Percentiles rank a stretch among this genome's conserved stretches.
Evolutionary conservation across 805 yeast genomes (phyloP).

Genomic region (Pichia paraexigua): DNA sequence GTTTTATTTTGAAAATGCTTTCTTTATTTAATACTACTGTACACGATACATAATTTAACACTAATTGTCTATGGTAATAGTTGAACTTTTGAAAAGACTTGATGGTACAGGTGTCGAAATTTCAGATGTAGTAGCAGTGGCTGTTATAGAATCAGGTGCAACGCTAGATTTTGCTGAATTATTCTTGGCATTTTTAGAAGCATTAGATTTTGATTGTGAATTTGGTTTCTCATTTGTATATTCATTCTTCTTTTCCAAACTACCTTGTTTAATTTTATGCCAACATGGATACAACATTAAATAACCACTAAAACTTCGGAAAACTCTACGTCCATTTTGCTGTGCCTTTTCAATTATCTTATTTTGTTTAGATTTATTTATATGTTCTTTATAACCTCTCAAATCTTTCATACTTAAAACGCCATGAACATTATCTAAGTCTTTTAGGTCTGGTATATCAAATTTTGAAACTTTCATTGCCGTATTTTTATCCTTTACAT

Average conservation of each 20-base stretch:
- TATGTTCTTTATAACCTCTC: constrained; percentile 8
- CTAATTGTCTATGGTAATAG: background rate
- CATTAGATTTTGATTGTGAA: background rate
- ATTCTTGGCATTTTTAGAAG: background rate
- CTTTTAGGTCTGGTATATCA: background rate
- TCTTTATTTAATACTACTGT: background rate
- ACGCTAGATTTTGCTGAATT: background rate
- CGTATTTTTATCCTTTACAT: constrained; percentile 16
- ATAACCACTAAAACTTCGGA: constrained; percentile 25
- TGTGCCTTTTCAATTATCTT: constrained; percentile 14
- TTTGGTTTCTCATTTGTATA: background rate
- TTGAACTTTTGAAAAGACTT: background rate
- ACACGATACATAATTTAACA: background rate
- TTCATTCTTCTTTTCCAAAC: background rate
- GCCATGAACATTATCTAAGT: constrained; percentile 13
- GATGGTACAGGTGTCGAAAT: background rate
- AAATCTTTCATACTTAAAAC: constrained; percentile 7
- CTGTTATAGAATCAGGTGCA: background rate
- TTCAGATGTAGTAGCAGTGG: background rate
- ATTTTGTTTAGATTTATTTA: constrained; percentile 2
- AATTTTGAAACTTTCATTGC: constrained; percentile 1
- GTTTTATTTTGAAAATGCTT: too few relatives aligned
- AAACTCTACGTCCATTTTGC: constrained; percentile 8
- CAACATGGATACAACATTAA: constrained; percentile 18
- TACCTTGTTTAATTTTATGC: constrained; percentile 11